Base-by-base conservation (phyloP, 176 grass and related monocot species). In the Guadua angustifolia region DNA sequence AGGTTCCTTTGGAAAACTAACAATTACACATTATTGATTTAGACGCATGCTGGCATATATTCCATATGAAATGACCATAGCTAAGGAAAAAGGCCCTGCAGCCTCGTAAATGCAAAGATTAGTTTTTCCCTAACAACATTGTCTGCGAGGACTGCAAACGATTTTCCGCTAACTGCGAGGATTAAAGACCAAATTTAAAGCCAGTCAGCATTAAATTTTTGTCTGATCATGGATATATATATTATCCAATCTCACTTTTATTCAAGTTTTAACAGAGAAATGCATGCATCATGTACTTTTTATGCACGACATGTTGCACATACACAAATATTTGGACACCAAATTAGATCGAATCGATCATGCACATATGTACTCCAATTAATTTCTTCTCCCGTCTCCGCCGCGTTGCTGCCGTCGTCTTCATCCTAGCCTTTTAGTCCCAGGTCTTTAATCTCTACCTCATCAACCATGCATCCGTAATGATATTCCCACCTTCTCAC, bases 321-420 rank as follows among this genome's bases (percentile, higher is more conserved):
- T 46, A 51, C 44, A 55, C 6, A 79, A 73, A 55, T 70, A 83
- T 35, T 29, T 39, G 44, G 51, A 68, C 21, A 6, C n/a, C 64
- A 51, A 42, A 78, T 62, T 32, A 77, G 24, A 36, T n/a, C 65
- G 53, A 74, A 66, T 70, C 16, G 62, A 70, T 79, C 52, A 61
- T 64, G 66, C 15, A 14, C 4, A 43, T 68, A n/a, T n/a, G n/a
- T n/a, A 47, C 9, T 39, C 1, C 55, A 24, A n/a, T 49, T 70
- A 40, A 57, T 69, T 69, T 69, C 69, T 60, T 49, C 50, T 38
- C 5, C 33, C 0, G 5, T 17, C 21, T 39, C 61, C 15, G 1
- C 22, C 33, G 26, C 40, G 19, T 47, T 47, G 21, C 4, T 7
- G 21, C 59, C 21, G 26, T 38, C 19, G 1, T 65, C 22, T 43